These are phyloP conservation scores for Pseudopyricularia cyperi DNA, from an alignment of 2,329 filamentous ascomycete species.

Conservation along the genomic window DNA sequence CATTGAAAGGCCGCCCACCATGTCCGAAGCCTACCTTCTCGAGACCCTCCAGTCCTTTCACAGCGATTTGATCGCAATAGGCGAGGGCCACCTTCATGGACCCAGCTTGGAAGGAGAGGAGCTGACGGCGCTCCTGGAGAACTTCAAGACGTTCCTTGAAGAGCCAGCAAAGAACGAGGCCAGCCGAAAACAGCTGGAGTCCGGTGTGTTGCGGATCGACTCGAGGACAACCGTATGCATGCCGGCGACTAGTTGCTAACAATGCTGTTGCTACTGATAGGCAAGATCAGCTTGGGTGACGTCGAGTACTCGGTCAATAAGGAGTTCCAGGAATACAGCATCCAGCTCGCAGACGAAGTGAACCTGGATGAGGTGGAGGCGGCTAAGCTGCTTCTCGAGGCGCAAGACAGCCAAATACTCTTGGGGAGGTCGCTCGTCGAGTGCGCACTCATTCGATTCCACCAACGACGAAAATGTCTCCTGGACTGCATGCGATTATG, in stretches of 20 bases:
- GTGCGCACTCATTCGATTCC: conserved; percentile 75
- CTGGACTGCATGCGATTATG: conserved; percentile 76
- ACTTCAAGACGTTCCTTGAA: conserved; percentile 60
- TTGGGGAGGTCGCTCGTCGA: conserved; percentile 64
- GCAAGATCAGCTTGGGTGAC: conserved; percentile 60
- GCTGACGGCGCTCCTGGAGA: conserved; percentile 52
- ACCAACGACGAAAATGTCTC: conserved; percentile 70
- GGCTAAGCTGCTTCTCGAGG: conserved; percentile 61
- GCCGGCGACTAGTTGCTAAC: not conserved
- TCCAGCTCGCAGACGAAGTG: conserved; percentile 76
- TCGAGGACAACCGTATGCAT: not conserved
- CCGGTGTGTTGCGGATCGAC: conserved; percentile 36
- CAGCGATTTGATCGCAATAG: conserved; percentile 67
- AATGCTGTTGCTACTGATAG: conserved; percentile 26
- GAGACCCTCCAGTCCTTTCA: conserved; percentile 74
- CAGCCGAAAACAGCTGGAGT: conserved; percentile 59
- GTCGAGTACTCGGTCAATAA: conserved; percentile 71
- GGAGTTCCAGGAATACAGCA: conserved; percentile 70
- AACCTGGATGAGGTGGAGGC: conserved; percentile 84
- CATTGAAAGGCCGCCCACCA: conserved; percentile 24
- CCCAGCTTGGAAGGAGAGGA: conserved; percentile 58
- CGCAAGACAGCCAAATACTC: conserved; percentile 53
- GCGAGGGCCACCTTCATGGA: conserved; percentile 48
- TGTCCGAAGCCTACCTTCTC: conserved; percentile 63
- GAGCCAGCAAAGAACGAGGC: conserved; percentile 61